A percentile compares a stretch with the other conserved stretches of the same genome.
phyloP scores from a whole-genome alignment of 192 early-diverging fungal genomes.

The Mortierella antarctica region DNA sequence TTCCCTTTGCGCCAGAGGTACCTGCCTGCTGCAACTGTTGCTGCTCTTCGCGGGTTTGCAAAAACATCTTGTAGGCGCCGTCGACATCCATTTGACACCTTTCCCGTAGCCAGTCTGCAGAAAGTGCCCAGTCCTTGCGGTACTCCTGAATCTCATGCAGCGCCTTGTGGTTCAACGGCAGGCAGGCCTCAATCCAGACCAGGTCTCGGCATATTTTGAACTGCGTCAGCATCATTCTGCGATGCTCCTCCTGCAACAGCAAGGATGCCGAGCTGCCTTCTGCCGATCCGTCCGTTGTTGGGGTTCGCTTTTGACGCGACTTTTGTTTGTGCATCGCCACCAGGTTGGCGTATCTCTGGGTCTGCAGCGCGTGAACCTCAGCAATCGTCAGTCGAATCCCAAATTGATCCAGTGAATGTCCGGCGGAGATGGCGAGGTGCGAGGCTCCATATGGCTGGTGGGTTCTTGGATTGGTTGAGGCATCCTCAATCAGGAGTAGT shows the following conservation, averaged over 20 bases:
- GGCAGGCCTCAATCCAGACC: slow-evolving; percentile 45
- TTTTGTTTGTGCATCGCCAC: slow-evolving; percentile 24
- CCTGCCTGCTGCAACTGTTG: background rate
- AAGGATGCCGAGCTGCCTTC: slow-evolving; percentile 1
- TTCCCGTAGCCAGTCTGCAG: slow-evolving; percentile 48
- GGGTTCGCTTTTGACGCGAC: background rate
- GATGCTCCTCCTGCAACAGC: slow-evolving; percentile 3
- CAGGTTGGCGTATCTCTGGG: slow-evolving; percentile 36
- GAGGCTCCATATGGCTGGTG: slow-evolving; percentile 24
- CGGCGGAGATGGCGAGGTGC: slow-evolving; percentile 21
- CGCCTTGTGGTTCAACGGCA: slow-evolving; percentile 49
- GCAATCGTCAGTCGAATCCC: slow-evolving; percentile 31
- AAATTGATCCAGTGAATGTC: slow-evolving; percentile 10
- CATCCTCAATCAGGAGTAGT: slow-evolving; percentile 31
- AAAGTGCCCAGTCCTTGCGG: slow-evolving; percentile 49
- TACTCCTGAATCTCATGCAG: slow-evolving; percentile 52
- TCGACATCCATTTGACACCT: slow-evolving; percentile 48
- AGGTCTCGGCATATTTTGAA: slow-evolving; percentile 45
- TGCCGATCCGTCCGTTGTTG: background rate
- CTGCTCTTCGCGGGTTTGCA: slow-evolving; percentile 34
- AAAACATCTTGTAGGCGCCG: slow-evolving; percentile 49
- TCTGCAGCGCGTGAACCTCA: slow-evolving; percentile 42
- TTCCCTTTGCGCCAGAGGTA: background rate
- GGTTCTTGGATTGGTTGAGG: slow-evolving; percentile 19
- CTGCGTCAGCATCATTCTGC: slow-evolving; percentile 32